These are phyloP conservation scores for Phytopythium oedochilum DNA, from an alignment of 352 stramenopile genomes.

Conservation along the genomic window DNA sequence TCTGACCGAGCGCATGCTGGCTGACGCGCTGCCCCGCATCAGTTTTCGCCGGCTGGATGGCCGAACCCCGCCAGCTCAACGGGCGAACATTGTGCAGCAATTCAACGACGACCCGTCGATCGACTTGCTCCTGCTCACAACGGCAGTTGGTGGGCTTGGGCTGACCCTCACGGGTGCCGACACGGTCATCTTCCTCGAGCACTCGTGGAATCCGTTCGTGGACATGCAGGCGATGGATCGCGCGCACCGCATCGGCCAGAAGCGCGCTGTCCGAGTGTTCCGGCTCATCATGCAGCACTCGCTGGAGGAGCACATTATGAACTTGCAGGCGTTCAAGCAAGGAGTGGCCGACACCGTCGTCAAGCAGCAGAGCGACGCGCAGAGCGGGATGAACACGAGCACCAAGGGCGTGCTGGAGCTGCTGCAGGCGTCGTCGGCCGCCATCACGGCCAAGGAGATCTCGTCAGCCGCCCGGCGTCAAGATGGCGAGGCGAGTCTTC, in stretches of 20 bases:
- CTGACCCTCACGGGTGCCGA: slow-evolving; percentile 96
- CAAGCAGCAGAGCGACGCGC: slow-evolving; percentile 29
- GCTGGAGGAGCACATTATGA: slow-evolving; percentile 78
- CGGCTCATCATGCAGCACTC: slow-evolving; percentile 70
- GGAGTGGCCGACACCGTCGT: slow-evolving; percentile 65
- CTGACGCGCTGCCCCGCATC: slow-evolving; percentile 50
- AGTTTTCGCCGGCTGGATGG: slow-evolving; percentile 93
- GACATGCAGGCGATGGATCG: slow-evolving; percentile 93
- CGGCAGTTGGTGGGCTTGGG: slow-evolving; percentile 92
- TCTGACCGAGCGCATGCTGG: slow-evolving; percentile 89
- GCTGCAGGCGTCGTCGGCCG: slow-evolving; percentile 46
- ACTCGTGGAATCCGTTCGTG: slow-evolving; percentile 97
- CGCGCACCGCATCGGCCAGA: slow-evolving; percentile 76
- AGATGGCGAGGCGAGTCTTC: not conserved
- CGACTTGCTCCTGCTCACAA: slow-evolving; percentile 95
- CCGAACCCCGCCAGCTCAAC: slow-evolving; percentile 59
- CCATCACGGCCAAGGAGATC: slow-evolving; percentile 29
- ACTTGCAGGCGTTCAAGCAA: slow-evolving; percentile 78
- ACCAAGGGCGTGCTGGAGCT: slow-evolving; percentile 61
- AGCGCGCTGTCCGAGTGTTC: slow-evolving; percentile 66
- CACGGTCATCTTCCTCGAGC: slow-evolving; percentile 97
- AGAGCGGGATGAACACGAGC: slow-evolving; percentile 56
- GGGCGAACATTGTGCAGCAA: slow-evolving; percentile 75
- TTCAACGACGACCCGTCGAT: slow-evolving; percentile 94
- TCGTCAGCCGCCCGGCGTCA: slow-evolving; percentile 4